These are phyloP conservation scores for Didymella sp. DNA, from an alignment of 2,329 filamentous ascomycete genomes.

Conservation along the genomic window DNA sequence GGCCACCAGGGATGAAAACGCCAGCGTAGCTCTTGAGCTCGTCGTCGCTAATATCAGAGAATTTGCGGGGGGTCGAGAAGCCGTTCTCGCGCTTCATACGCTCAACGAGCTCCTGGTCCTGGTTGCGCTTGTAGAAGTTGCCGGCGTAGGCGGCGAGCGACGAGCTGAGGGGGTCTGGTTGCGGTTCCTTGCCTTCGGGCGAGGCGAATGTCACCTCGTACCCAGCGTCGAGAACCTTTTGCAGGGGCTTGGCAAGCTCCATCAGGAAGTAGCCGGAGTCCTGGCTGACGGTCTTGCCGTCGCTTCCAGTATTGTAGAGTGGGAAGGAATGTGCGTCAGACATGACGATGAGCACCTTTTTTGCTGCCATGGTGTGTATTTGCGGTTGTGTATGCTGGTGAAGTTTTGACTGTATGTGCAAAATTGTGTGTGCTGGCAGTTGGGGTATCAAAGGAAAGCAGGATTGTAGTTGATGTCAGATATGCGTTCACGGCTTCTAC, in stretches of 20 bases:
- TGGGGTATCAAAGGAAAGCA: conserved; percentile 1
- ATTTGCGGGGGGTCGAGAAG: conserved; percentile 49
- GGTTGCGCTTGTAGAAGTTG: conserved; percentile 55
- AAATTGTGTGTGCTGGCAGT: not conserved
- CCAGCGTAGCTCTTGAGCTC: conserved; percentile 52
- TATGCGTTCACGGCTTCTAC: not conserved
- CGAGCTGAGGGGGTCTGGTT: conserved; percentile 53
- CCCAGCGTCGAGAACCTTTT: conserved; percentile 38
- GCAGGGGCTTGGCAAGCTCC: conserved; percentile 43
- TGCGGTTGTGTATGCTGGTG: not conserved
- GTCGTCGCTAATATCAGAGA: conserved; percentile 50
- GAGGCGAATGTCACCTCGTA: conserved; percentile 58
- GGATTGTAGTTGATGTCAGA: not conserved
- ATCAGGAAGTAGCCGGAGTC: conserved; percentile 44
- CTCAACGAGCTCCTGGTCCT: conserved; percentile 53
- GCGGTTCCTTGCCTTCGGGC: conserved; percentile 52
- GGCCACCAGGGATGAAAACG: conserved; percentile 56
- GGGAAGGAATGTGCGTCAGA: conserved; percentile 52
- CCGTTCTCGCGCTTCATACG: conserved; percentile 56
- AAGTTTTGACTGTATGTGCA: not conserved
- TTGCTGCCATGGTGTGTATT: conserved; percentile 30
- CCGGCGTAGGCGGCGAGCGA: conserved; percentile 54
- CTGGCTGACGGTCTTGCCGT: conserved; percentile 36
- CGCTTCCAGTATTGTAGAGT: conserved; percentile 34
- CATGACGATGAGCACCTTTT: conserved; percentile 56